Percentiles rank a stretch among this genome's conserved stretches.
phyloP scores from a whole-genome alignment of 2,329 filamentous ascomycete species.

The Fusarium musae region DNA sequence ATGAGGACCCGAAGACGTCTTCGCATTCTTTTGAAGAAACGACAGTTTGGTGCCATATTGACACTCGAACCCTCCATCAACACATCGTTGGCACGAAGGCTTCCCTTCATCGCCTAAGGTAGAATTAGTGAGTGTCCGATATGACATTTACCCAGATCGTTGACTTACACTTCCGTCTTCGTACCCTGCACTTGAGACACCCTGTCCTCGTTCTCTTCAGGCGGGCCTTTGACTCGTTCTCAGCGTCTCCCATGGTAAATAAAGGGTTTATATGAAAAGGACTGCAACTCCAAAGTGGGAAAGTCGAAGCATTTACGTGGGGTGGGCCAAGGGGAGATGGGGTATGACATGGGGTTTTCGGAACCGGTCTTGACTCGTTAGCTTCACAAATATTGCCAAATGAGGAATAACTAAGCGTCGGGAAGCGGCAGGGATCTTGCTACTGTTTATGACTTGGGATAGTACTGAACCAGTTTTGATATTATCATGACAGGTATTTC shows the following conservation, averaged over 20 bases:
- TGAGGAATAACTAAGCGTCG: slow-evolving; percentile 26
- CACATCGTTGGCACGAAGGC: slow-evolving; percentile 60
- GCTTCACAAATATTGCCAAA: slow-evolving; percentile 1
- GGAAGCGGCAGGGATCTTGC: background rate
- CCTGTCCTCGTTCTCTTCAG: slow-evolving; percentile 54
- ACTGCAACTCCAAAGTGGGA: slow-evolving; percentile 29
- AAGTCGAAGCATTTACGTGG: slow-evolving; percentile 34
- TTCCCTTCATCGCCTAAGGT: slow-evolving; percentile 61
- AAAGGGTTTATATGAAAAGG: slow-evolving; percentile 2
- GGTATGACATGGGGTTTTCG: background rate
- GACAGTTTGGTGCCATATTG: slow-evolving; percentile 59
- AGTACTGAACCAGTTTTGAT: background rate
- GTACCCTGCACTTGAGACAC: slow-evolving; percentile 60
- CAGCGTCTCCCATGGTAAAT: slow-evolving; percentile 32
- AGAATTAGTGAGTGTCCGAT: slow-evolving; percentile 5
- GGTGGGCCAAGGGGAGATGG: background rate
- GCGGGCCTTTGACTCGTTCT: slow-evolving; percentile 37
- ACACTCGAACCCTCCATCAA: slow-evolving; percentile 58
- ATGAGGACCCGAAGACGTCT: slow-evolving; percentile 48
- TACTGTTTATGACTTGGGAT: background rate
- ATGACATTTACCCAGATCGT: background rate
- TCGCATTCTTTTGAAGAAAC: slow-evolving; percentile 61
- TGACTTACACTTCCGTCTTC: slow-evolving; percentile 58
- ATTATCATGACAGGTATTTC: slow-evolving; percentile 2
- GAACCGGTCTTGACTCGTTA: background rate